Conservation (phyloP, 1,284 basidiomycete genomes). For the Boletus putidus region DNA sequence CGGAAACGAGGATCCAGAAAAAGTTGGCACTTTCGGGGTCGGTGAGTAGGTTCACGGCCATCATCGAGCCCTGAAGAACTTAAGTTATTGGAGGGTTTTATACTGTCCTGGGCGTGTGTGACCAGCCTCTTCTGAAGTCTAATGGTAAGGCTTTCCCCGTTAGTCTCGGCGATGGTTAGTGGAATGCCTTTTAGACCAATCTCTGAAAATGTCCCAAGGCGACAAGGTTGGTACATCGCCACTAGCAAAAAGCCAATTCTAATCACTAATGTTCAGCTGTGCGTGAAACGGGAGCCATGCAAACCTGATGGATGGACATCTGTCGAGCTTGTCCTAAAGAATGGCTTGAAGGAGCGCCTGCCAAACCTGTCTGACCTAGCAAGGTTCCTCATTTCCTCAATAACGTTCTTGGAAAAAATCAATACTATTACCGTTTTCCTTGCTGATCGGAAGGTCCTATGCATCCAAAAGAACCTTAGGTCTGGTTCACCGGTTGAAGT, state of each 20-base stretch:
- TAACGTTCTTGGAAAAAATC: not conserved
- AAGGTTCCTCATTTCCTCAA: slow-evolving; percentile 2
- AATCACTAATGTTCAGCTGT: not conserved
- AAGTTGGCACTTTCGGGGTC: slow-evolving; percentile 85
- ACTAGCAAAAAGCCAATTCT: not conserved
- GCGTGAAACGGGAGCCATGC: not conserved
- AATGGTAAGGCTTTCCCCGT: not conserved
- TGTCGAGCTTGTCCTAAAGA: not conserved
- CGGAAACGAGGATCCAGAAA: slow-evolving; percentile 45
- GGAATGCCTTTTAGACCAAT: not conserved
- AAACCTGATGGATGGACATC: not conserved
- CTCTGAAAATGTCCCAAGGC: not conserved
- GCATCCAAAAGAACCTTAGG: not conserved
- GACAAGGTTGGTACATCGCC: not conserved
- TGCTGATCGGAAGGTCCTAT: not conserved
- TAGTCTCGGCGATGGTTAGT: not conserved
- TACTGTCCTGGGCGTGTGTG: not conserved
- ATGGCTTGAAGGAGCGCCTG: not conserved
- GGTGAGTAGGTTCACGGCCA: slow-evolving; percentile 45
- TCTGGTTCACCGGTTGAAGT: not conserved
- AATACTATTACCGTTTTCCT: not conserved
- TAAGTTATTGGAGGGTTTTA: not conserved
- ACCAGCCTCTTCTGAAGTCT: not conserved
- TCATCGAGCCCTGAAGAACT: not conserved
- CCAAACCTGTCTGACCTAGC: not conserved